Conservation (phyloP, 2,329 filamentous ascomycete species). For the Lecanicillium sp. region DNA sequence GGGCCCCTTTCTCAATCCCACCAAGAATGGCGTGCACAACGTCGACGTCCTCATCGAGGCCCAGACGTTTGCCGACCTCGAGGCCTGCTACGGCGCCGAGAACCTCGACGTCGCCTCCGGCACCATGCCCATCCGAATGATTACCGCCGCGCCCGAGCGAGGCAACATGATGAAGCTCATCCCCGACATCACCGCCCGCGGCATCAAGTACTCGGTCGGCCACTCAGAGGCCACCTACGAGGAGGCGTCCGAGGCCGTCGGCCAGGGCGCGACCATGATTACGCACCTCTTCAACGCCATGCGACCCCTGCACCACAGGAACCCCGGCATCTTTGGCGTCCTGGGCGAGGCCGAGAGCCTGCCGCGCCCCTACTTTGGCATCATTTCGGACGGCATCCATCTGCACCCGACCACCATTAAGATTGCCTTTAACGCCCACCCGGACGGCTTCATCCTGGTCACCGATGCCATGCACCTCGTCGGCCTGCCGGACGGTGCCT, state of each 20-base stretch:
- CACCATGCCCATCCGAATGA: slow-evolving; percentile 57
- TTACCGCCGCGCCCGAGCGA: slow-evolving; percentile 79
- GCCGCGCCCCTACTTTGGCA: slow-evolving; percentile 69
- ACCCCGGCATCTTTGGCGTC: slow-evolving; percentile 84
- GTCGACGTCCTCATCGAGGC: slow-evolving; percentile 60
- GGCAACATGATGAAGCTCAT: slow-evolving; percentile 65
- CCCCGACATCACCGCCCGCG: slow-evolving; percentile 52
- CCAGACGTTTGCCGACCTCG: slow-evolving; percentile 56
- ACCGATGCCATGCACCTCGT: slow-evolving; percentile 89
- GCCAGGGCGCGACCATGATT: slow-evolving; percentile 77
- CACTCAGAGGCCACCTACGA: slow-evolving; percentile 86
- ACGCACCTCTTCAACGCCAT: slow-evolving; percentile 94
- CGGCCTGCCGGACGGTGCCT: slow-evolving; percentile 74
- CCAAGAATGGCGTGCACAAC: slow-evolving; percentile 83
- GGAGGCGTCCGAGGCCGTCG: slow-evolving; percentile 63
- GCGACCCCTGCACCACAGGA: slow-evolving; percentile 81
- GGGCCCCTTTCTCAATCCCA: slow-evolving; percentile 76
- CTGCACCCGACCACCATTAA: slow-evolving; percentile 82
- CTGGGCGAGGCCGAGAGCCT: slow-evolving; percentile 58
- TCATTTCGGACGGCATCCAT: slow-evolving; percentile 88
- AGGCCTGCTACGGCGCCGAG: slow-evolving; percentile 61
- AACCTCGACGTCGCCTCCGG: slow-evolving; percentile 48
- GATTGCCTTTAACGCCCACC: slow-evolving; percentile 82
- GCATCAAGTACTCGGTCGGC: slow-evolving; percentile 73
- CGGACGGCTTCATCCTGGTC: slow-evolving; percentile 77